Conservation (phyloP, 352 stramenopile species). For the Phytopythium cucurbitacearum region DNA sequence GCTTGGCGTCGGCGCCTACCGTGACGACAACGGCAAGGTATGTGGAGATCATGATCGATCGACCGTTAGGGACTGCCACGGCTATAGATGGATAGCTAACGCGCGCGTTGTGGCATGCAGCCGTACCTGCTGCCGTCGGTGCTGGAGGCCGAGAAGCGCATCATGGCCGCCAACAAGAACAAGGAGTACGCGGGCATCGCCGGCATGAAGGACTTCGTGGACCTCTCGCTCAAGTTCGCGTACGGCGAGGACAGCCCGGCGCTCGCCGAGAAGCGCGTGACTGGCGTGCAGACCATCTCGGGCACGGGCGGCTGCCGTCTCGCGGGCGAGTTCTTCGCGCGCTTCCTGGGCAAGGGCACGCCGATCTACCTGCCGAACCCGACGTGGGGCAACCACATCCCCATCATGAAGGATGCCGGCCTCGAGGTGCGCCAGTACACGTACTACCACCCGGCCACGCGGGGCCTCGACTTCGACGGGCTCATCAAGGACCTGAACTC, state of each 20-base stretch:
- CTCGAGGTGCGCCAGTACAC: conserved; percentile 78
- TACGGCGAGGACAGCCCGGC: conserved; percentile 94
- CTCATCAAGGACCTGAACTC: conserved; percentile 95
- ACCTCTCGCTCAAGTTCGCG: conserved; percentile 93
- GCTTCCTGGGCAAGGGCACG: conserved; percentile 82
- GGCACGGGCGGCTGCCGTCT: conserved; percentile 97
- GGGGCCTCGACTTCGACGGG: conserved; percentile 90
- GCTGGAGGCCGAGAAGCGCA: conserved; percentile 94
- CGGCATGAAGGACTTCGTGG: conserved; percentile 94
- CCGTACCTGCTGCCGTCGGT: conserved; percentile 97
- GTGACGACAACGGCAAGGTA: conserved; percentile 90
- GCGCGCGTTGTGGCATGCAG: conserved; percentile 25
- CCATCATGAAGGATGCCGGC: conserved; percentile 89
- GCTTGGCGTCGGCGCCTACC: conserved; percentile 98
- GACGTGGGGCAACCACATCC: conserved; percentile 99
- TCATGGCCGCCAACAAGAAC: conserved; percentile 92
- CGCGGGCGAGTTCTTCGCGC: conserved; percentile 93
- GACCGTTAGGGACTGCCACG: background rate
- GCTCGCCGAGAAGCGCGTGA: conserved; percentile 90
- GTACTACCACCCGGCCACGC: conserved; percentile 84
- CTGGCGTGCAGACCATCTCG: conserved; percentile 97
- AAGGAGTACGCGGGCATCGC: conserved; percentile 98
- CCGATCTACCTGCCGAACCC: conserved; percentile 98
- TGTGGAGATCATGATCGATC: background rate
- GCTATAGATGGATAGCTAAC: conserved; percentile 1